A percentile compares a stretch with the other conserved stretches of the same genome.
phyloP scores from a whole-genome alignment of 352 stramenopile species.

The Pythium apleroticum region DNA sequence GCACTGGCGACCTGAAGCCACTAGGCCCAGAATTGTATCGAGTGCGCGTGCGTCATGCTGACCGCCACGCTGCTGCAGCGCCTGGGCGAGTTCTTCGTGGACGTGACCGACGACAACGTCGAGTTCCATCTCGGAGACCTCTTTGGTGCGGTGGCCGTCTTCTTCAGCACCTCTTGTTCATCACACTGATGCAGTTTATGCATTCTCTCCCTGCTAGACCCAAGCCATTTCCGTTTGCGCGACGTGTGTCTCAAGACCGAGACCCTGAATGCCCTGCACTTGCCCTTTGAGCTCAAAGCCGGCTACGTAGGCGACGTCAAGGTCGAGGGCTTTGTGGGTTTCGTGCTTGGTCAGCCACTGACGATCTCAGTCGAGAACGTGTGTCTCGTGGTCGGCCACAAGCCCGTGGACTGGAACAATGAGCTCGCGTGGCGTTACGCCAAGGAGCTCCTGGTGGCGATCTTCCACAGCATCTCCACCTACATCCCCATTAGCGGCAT shows the following conservation, averaged over 20 bases:
- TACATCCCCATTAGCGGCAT: neutral
- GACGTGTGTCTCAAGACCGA: constrained; percentile 66
- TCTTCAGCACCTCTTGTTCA: neutral
- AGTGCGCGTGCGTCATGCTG: constrained; percentile 37
- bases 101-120: constrained; percentile 55
- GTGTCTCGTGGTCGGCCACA: constrained; percentile 58
- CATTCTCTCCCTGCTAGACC: too few relatives aligned
- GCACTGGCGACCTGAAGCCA: neutral
- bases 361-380: constrained; percentile 53
- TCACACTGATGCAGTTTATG: neutral
- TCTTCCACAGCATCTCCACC: constrained; percentile 47
- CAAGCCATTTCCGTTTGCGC: constrained; percentile 61
- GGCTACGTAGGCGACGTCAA: constrained; percentile 70
- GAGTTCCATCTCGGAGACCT: constrained; percentile 71
- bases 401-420: constrained; percentile 63
- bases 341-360: constrained; percentile 55
- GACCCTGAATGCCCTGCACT: constrained; percentile 64
- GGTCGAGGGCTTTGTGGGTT: constrained; percentile 59
- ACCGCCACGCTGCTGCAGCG: constrained; percentile 53
- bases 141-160: constrained; percentile 59
- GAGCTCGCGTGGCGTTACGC: constrained; percentile 70
- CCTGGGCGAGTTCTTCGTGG: constrained; percentile 65
- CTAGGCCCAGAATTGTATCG: neutral
- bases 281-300: constrained; percentile 64
- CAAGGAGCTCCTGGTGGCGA: constrained; percentile 58